Evolutionary conservation across 2,329 filamentous ascomycete genomes (phyloP).

Genomic region (Neurospora sp.): DNA sequence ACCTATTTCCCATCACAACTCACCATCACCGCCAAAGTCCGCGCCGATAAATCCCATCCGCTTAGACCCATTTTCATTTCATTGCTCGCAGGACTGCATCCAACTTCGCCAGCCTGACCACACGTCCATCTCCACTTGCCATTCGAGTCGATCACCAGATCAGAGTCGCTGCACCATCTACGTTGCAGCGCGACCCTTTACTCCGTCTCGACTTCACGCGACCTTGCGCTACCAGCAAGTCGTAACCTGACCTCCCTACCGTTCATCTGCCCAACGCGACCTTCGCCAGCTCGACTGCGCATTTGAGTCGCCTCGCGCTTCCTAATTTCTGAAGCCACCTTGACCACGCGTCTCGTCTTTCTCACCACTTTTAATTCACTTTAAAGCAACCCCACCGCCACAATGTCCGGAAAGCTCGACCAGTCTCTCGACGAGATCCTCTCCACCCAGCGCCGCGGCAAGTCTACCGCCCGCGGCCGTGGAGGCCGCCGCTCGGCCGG

Average conservation of each 20-base stretch:
- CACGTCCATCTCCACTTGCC: background rate
- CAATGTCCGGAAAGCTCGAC: conserved; percentile 90
- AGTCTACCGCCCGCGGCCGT: conserved; percentile 35
- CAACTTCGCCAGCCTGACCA: conserved; percentile 23
- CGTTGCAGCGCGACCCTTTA: background rate
- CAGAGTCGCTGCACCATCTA: background rate
- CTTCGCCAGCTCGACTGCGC: background rate
- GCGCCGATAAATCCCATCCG: conserved; percentile 5
- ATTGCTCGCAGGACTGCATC: conserved; percentile 21
- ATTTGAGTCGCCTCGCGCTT: background rate
- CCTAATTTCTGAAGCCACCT: background rate
- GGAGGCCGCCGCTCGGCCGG: conserved; percentile 40
- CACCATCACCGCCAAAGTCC: conserved; percentile 12
- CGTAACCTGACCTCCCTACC: background rate
- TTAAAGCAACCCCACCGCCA: conserved; percentile 10
- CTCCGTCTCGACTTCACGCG: background rate
- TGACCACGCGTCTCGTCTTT: background rate
- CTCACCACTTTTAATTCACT: background rate
- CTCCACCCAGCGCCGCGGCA: conserved; percentile 53
- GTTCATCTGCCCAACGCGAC: background rate
- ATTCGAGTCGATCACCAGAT: background rate
- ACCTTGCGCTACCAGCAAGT: background rate
- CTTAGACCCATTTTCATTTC: conserved; percentile 14
- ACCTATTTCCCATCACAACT: conserved; percentile 7
- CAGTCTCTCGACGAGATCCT: conserved; percentile 97